Evolutionary conservation across 73 alveolate genomes (phyloP), one percentile per base, ranked within the genome.

Genomic region (Paramecium primaurelia): DNA sequence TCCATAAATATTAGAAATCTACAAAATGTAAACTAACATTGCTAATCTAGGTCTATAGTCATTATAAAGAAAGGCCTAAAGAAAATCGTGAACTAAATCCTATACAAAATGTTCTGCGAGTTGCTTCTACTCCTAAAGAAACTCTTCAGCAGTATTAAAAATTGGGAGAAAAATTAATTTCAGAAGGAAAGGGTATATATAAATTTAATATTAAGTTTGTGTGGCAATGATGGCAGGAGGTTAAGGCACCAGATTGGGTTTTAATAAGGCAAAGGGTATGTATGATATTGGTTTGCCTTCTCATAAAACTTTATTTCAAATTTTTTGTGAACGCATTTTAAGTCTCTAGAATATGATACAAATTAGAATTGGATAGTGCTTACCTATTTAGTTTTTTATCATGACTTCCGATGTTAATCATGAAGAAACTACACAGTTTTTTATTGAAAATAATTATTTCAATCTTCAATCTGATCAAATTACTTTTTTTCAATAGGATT

Each of bases 221-320:
- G 28, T 73, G 9, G 87, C 87, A n/a, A 92, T 71, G 86, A 92
- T 98, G 92, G 98, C 99, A 26, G 99, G 99, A 0, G 99, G 99
- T 36, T 84, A 92, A 93, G 99, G 99, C 2, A 92, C 99, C 11
- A 92, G 99, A 71, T 94, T 98, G 5, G 99, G 99, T 4, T 95
- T 92, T 86, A 89, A 94, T 69, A 95, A 92, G 58, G 98, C 99
- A 6, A 98, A 98, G 92, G 99, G 99, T 8, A 97, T 92, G 95
- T 98, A 95, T 93, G 95, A 95, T 86, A 95, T 98, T 54, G 97
- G 97, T 18, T 58, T 96, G n/a, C 98, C 99, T 49, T 93, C 98
- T 88, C 92, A 93, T 51, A 97, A 97, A 90, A 26, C 98, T 8
- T 77, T 98, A 77, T 97, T 97, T 93, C 94, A 98, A 86, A 34